Base-by-base conservation (phyloP, 768 basidiomycete species). In the Russula sp. region DNA sequence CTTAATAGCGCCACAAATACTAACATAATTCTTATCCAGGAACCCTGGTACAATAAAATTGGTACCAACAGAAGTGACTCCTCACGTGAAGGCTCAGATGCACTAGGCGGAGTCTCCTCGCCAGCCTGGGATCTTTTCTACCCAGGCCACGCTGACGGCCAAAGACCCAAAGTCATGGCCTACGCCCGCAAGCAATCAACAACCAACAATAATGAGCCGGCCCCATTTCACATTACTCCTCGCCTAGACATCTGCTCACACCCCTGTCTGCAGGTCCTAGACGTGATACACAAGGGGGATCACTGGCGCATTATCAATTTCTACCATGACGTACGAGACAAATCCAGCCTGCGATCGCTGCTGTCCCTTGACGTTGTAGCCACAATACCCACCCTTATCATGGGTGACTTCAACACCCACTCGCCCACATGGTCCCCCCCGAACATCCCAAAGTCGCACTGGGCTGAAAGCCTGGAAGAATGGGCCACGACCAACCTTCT, bases 201-300 rank as follows among this genome's bases (percentile, higher is more conserved):
- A 9, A 3, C 20, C 8, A 4, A 25, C 29, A 4, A 47, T 2
- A 25, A 9, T 2, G 4, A 13, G 3, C 4, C 42, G 7, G 3
- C n/a, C 1, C 16, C 5, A 5, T 49, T 20, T 7, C n/a, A 13
- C 7, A 2, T 7, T 1, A 2, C 18, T 0, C 29, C 29, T 0
- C 6, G 29, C 8, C 7, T 9, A 0, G 32, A 49, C 2, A 34
- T 49, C 48, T 49, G 48, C 32, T 5, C 22, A 5, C 25, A 47
- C 46, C 46, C 25, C 0, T 14, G 25, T 1, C 0, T 47, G 0
- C 46, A 29, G 25, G 25, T 47, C 13, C 25, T 47, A 2, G 16
- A n/a, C n/a, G n/a, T n/a, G n/a, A n/a, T n/a, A n/a, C n/a, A n/a
- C n/a, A n/a, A n/a, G n/a, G n/a, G n/a, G n/a, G n/a, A n/a, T n/a